Base-by-base conservation (phyloP, 352 stramenopile genomes). In the Lagenidium giganteum region DNA sequence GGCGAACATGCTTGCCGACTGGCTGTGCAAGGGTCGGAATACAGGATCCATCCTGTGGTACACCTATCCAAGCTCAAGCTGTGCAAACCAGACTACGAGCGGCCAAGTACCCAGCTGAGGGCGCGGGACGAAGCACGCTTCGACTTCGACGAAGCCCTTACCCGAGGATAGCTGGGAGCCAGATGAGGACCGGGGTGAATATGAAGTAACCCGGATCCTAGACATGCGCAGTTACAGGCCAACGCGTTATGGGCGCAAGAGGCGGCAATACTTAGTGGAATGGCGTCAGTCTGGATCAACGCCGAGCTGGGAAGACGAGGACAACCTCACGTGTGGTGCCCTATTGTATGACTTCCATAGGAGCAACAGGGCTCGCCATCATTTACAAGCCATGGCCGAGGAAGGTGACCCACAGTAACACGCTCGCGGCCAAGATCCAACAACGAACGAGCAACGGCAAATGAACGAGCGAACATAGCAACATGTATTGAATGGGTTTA, bases 1-100 rank as follows among this genome's bases (percentile, higher is more conserved):
- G 22, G 30, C 23, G 31, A 42, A 27, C 24, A 28, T 21, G 33
- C 14, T 12, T 12, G 27, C 8, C 25, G 27, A 30, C 34, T 62
- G 1, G 54, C 57, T 8, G 9, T 57, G 7, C 20, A 38, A 2
- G 35, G 26, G 0, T 48, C 47, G 0, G 30, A 17, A 11, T 52
- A 53, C 13, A 4, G 17, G 13, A 9, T 50, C 4, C 35, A 36
- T 20, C 32, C 42, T 21, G 18, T 40, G 21, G 33, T 50, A 4
- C 42, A 50, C 23, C 22, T 42, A 5, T 50, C 42, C 14, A 16
- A 23, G 22, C 30, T 50, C 4, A 50, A 50, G 41, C 16, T 43
- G 1, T 53, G 30, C 21, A 28, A 18, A 38, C 9, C 32, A 11
- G 9, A 20, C 16, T 18, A 11, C 9, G 32, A 38, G 32, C 32